A percentile compares a stretch with the other conserved stretches of the same genome.
phyloP scores from a whole-genome alignment of 768 basidiomycete genomes.

The Xerocomus brunneocitrinus region DNA sequence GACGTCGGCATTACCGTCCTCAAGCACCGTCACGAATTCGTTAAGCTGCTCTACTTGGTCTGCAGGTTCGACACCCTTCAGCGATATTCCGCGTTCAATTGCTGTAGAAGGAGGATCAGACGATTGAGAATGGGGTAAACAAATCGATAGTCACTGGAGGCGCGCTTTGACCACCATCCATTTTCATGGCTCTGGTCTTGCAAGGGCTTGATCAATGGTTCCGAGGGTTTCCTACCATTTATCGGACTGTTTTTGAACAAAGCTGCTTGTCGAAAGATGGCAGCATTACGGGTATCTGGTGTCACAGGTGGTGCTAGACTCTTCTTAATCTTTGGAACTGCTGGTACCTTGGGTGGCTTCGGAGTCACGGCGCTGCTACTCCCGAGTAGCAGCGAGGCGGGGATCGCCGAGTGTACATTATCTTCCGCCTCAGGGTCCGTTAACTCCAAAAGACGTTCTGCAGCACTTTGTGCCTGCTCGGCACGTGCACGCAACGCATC shows the following conservation, averaged over 20 bases:
- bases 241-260: conserved; percentile 80
- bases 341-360: conserved; percentile 36
- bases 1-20: conserved; percentile 47
- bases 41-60: conserved; percentile 50
- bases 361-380: conserved; percentile 35
- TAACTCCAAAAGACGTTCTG: conserved; percentile 81
- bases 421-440: conserved; percentile 73
- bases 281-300: conserved; percentile 53
- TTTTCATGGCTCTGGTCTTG: conserved; percentile 65
- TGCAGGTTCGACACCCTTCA: conserved; percentile 35
- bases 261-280: conserved; percentile 69
- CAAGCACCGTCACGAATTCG: conserved; percentile 49
- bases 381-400: conserved; percentile 48
- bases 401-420: conserved; percentile 48
- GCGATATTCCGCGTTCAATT: conserved; percentile 45
- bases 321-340: conserved; percentile 31
- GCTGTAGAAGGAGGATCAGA: conserved; percentile 16
- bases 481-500: conserved; percentile 84
- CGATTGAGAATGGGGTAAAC: neutral
- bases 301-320: conserved; percentile 49
- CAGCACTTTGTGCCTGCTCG: conserved; percentile 91
- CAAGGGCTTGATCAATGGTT: conserved; percentile 66
- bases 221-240: conserved; percentile 42
- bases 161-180: conserved; percentile 82
- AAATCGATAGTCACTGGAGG: conserved; percentile 48